Base-by-base conservation (phyloP, 108 stramenopile species). In the Conticribra guillardii region DNA sequence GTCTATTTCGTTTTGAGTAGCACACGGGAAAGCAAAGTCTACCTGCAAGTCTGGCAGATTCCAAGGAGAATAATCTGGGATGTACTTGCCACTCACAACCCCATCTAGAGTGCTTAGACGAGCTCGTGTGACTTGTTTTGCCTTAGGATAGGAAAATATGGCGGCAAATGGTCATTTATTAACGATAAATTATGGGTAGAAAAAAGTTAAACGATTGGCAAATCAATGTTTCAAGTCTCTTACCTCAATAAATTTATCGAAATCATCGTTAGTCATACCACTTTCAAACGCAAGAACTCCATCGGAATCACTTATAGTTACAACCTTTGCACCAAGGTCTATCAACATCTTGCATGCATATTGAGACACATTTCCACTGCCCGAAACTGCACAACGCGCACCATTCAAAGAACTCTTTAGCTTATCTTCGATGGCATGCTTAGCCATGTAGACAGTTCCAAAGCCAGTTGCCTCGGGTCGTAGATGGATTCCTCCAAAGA, bases 291-390 rank as follows among this genome's bases (percentile, higher is more conserved):
- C 60, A 9, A 89, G 51, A 15, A 72, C 74, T 51, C 97, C 97
- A 73, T 85, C 82, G 19, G 90, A 87, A 69, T 98, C 96, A 64
- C 88, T 91, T n/a, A 97, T 63, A 17, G 96, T 92, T 8, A 98
- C 64, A 23, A 94, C 93, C 45, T 89, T 87, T 11, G 86, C 88
- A 31, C 89, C 89, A 41, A 86, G 69, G 31, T 83, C 71, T 27
- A 90, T 64, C 5, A 87, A 58, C 74, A 86, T 87, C 48, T 85
- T 59, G 4, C 76, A 76, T 27, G 84, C 82, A 62, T 76, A 88
- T 65, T 89, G 89, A 22, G 87, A 80, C 0, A 93, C 89, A 77
- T 93, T 93, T 30, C 89, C 92, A 57, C 72, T 79, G 9, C 89
- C 92, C 8, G 77, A 81, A 2, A 93, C 72, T n/a, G 85, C 86